Conservation (phyloP, 2,329 filamentous ascomycete genomes). For the Alternaria novae-zelandiae region DNA sequence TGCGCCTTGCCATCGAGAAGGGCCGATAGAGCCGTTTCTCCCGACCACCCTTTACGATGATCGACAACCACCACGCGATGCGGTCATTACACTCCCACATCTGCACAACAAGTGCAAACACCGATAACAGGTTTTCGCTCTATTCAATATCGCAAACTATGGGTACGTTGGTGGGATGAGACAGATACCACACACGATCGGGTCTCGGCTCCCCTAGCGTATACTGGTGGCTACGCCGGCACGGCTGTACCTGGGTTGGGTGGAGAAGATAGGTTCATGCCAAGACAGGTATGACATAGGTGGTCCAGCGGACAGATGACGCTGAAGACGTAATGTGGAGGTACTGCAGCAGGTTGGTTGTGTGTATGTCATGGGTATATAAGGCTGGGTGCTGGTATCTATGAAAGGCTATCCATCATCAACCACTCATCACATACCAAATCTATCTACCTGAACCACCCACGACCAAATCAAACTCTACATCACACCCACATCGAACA, state of each 20-base stretch:
- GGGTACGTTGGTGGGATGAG: background rate
- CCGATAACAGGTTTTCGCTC: background rate
- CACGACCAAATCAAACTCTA: background rate
- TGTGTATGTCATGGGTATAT: background rate
- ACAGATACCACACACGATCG: background rate
- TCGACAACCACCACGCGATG: background rate
- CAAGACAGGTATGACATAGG: constrained; percentile 5
- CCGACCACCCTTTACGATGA: background rate
- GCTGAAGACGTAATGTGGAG: constrained; percentile 1
- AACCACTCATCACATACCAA: background rate
- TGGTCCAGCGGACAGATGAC: background rate
- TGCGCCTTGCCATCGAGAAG: background rate
- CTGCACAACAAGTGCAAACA: background rate
- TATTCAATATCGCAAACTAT: background rate
- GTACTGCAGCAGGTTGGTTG: background rate
- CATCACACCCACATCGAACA: background rate
- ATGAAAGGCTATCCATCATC: background rate
- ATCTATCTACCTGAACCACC: background rate
- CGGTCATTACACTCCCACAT: background rate
- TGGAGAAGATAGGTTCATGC: background rate
- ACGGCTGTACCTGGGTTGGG: background rate
- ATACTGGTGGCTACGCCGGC: background rate
- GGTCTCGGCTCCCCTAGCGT: constrained; percentile 1
- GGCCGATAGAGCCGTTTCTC: constrained; percentile 4
- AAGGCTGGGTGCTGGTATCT: background rate